A percentile compares a stretch with the other conserved stretches of the same genome.
These are phyloP conservation scores for Didymella keratinophila DNA, from an alignment of 2,329 filamentous ascomycete species.

Conservation along the genomic window DNA sequence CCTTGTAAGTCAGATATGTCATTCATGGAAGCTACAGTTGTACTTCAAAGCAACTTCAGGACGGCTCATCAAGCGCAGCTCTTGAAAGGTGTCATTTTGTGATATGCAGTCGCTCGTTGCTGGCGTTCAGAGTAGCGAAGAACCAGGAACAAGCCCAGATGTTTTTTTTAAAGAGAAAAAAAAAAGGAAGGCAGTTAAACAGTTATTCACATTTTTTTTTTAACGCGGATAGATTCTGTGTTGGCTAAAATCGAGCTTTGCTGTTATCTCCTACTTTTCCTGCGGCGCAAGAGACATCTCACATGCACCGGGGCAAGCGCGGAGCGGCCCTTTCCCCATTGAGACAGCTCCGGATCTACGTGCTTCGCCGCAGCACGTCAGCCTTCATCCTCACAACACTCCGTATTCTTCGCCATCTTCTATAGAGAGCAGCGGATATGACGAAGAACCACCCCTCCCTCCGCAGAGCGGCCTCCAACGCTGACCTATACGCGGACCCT, in stretches of 20 bases:
- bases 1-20: not conserved
- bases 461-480: conserved; percentile 47
- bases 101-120: not conserved
- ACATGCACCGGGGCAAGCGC: conserved; percentile 8
- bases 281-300: not conserved
- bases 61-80: not conserved
- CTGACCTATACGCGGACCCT: conserved; percentile 49
- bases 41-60: too few species aligned
- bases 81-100: not conserved
- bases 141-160: too few species aligned
- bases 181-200: too few species aligned
- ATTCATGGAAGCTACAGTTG: not conserved
- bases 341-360: conserved; percentile 16
- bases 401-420: not conserved
- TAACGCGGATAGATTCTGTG: too few species aligned
- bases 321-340: conserved; percentile 17
- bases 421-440: conserved; percentile 32
- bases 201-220: too few species aligned
- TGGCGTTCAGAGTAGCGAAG: not conserved
- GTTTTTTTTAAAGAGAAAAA: too few species aligned
- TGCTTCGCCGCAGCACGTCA: conserved; percentile 15
- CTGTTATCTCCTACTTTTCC: too few species aligned
- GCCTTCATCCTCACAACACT: not conserved
- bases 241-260: too few species aligned
- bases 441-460: conserved; percentile 50